These are phyloP conservation scores for Pichia scutulata DNA, from an alignment of 805 yeast genomes.

Conservation along the genomic window DNA sequence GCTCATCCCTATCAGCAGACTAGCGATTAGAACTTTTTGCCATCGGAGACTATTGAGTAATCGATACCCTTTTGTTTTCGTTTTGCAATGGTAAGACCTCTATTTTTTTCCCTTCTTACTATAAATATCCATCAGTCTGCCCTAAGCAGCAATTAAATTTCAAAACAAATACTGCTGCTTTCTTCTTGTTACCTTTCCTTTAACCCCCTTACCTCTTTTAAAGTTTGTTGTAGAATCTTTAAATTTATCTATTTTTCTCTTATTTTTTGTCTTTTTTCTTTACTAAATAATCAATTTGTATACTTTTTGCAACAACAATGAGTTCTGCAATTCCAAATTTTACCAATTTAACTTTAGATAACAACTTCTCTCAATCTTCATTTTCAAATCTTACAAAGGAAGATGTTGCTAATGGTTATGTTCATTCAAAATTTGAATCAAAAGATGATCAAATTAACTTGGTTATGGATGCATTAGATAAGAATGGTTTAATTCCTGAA, in stretches of 20 bases:
- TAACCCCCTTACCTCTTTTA: neutral
- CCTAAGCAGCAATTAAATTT: neutral
- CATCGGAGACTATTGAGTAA: too few relatives aligned
- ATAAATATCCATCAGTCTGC: neutral
- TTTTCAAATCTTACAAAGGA: slow-evolving; percentile 26
- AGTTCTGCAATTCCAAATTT: slow-evolving; percentile 9
- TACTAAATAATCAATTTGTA: too few relatives aligned
- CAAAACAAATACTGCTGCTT: too few relatives aligned
- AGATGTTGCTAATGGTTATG: slow-evolving; percentile 49
- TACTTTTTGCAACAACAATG: neutral
- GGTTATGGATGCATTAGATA: slow-evolving; percentile 75
- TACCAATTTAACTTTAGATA: slow-evolving; percentile 25
- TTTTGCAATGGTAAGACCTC: too few relatives aligned
- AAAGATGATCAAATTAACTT: slow-evolving; percentile 72
- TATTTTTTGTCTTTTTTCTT: neutral
- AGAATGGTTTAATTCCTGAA: slow-evolving; percentile 86
- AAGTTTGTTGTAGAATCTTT: neutral
- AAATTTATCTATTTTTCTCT: neutral
- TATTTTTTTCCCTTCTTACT: neutral
- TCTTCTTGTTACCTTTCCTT: neutral
- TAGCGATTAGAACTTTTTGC: too few relatives aligned
- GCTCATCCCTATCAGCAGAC: too few relatives aligned
- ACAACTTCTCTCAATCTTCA: slow-evolving; percentile 30
- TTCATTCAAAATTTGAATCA: slow-evolving; percentile 67
- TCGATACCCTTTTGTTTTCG: neutral